Conservation (phyloP, 495 filamentous ascomycete species). For the Gamarada debralockiae region DNA sequence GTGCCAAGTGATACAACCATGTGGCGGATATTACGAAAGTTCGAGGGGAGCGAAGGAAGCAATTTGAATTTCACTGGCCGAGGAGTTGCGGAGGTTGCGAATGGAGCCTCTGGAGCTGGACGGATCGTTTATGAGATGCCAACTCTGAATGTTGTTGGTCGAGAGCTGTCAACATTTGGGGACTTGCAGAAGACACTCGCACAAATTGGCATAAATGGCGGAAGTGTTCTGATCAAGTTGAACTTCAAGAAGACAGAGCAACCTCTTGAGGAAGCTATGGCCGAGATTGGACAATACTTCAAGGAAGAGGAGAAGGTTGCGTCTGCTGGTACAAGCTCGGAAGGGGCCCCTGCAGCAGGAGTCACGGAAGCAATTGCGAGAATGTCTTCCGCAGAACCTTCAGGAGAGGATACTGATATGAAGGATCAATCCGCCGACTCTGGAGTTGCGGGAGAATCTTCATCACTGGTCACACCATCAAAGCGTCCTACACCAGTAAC, state of each 20-base stretch:
- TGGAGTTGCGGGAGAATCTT: not conserved
- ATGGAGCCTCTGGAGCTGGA: slow-evolving; percentile 56
- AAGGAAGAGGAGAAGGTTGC: slow-evolving; percentile 17
- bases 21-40: slow-evolving; percentile 85
- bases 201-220: slow-evolving; percentile 82
- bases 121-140: slow-evolving; percentile 84
- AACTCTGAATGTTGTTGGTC: slow-evolving; percentile 73
- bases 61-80: slow-evolving; percentile 76
- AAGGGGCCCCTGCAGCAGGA: not conserved
- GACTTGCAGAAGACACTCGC: slow-evolving; percentile 84
- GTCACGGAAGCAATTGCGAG: slow-evolving; percentile 6
- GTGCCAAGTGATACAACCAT: slow-evolving; percentile 78
- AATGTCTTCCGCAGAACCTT: not conserved
- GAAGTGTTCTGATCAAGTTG: slow-evolving; percentile 72
- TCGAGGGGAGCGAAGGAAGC: slow-evolving; percentile 63
- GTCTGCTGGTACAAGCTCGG: not conserved
- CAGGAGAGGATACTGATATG: slow-evolving; percentile 5
- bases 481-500: slow-evolving; percentile 1
- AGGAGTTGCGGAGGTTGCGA: slow-evolving; percentile 55
- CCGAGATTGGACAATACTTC: slow-evolving; percentile 54
- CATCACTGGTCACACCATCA: not conserved
- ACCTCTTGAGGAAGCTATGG: slow-evolving; percentile 82
- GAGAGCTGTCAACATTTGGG: slow-evolving; percentile 68
- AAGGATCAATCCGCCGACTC: not conserved
- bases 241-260: slow-evolving; percentile 69